A percentile compares a stretch with the other conserved stretches of the same genome.
These are phyloP conservation scores for Colletotrichum limetticola DNA, from an alignment of 2,329 filamentous ascomycete species.

Conservation along the genomic window DNA sequence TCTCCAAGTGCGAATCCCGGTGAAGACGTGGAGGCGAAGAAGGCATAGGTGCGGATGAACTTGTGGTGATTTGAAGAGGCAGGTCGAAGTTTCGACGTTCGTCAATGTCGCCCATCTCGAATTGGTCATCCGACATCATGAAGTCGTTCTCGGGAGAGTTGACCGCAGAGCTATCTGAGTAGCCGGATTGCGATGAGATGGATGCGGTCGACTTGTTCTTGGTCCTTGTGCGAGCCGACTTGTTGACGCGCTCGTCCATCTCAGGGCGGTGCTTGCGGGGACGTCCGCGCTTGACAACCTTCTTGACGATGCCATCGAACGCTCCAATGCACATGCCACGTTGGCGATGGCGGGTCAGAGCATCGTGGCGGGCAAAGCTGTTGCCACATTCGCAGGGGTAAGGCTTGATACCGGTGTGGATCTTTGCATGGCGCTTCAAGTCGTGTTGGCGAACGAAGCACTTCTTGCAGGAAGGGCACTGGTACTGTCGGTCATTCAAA, in stretches of 20 bases:
- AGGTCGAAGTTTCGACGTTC: conserved; percentile 35
- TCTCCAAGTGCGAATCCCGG: conserved; percentile 45
- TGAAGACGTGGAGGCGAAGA: conserved; percentile 42
- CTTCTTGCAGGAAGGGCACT: conserved; percentile 92
- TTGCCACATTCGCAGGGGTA: conserved; percentile 96
- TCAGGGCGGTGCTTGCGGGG: conserved; percentile 72
- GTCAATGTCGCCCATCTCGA: conserved; percentile 55
- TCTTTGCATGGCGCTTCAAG: conserved; percentile 96
- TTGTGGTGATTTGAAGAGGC: conserved; percentile 44
- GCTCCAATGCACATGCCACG: conserved; percentile 97
- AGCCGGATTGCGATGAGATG: conserved; percentile 63
- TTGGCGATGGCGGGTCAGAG: conserved; percentile 92
- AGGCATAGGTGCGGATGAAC: conserved; percentile 59
- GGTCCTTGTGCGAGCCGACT: conserved; percentile 64
- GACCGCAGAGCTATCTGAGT: conserved; percentile 65
- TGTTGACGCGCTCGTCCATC: conserved; percentile 65
- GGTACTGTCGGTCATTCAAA: conserved; percentile 93
- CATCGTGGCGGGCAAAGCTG: conserved; percentile 94
- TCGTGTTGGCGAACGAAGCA: conserved; percentile 98
- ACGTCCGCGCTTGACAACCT: conserved; percentile 70
- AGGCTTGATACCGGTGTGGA: conserved; percentile 95
- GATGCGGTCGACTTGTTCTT: conserved; percentile 66
- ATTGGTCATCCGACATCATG: conserved; percentile 47
- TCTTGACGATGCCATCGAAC: conserved; percentile 79
- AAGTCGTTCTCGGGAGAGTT: conserved; percentile 64